A percentile compares a stretch with the other conserved stretches of the same genome.
These are phyloP conservation scores for Dispira simplex DNA, from an alignment of 192 early-diverging fungal genomes.

Conservation along the genomic window DNA sequence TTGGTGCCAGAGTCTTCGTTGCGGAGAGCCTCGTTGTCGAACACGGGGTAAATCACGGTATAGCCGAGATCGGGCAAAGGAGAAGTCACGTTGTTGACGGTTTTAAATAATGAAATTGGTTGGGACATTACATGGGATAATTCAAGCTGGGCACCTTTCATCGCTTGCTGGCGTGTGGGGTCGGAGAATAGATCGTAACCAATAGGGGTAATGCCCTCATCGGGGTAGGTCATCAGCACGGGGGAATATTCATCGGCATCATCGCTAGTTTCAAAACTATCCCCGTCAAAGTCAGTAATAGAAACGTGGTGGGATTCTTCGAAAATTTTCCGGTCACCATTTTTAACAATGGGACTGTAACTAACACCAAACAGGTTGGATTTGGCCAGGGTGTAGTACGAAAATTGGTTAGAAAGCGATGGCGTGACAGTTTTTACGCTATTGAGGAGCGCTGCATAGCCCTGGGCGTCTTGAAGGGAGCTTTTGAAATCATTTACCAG, in stretches of 20 bases:
- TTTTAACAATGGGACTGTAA: not conserved
- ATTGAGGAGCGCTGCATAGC: not conserved
- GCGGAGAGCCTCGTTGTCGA: not conserved
- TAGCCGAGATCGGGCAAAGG: not conserved
- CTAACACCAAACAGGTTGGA: not conserved
- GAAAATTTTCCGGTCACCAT: not conserved
- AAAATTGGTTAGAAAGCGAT: not conserved
- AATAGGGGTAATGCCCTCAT: not conserved
- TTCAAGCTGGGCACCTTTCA: not conserved
- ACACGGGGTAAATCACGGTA: slow-evolving; percentile 2
- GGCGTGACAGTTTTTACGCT: not conserved
- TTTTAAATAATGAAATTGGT: not conserved
- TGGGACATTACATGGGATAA: not conserved
- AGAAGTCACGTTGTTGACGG: not conserved
- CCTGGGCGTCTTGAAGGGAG: slow-evolving; percentile 1
- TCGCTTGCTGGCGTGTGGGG: not conserved
- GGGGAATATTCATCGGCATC: slow-evolving; percentile 5
- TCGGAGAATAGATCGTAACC: not conserved
- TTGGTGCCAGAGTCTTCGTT: not conserved
- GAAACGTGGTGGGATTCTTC: not conserved
- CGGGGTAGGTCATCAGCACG: not conserved
- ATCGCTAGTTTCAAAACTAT: not conserved
- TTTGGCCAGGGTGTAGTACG: not conserved
- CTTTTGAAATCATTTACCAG: slow-evolving; percentile 3
- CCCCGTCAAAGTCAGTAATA: not conserved